Percentiles rank a stretch among this genome's conserved stretches.
phyloP scores from a whole-genome alignment of 2,329 filamentous ascomycete genomes.

The Aspergillus sp. region DNA sequence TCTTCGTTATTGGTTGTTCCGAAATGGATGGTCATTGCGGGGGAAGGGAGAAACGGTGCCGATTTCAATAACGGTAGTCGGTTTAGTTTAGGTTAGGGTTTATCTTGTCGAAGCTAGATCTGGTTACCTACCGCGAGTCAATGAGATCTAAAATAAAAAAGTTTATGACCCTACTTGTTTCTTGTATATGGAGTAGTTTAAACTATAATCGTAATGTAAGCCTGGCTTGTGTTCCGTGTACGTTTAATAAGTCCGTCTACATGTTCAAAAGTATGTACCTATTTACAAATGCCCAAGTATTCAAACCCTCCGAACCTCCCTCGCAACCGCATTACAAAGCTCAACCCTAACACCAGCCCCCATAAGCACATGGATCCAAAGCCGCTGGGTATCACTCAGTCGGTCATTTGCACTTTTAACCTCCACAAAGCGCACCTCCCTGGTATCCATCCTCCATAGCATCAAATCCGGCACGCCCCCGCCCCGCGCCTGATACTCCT shows the following conservation, averaged over 20 bases:
- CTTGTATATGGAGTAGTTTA: no score
- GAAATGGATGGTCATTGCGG: background rate
- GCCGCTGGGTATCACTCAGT: constrained; percentile 88
- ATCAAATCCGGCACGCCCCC: constrained; percentile 91
- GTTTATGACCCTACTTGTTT: background rate
- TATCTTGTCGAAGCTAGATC: background rate
- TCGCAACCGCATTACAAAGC: constrained; percentile 66
- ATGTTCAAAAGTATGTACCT: background rate
- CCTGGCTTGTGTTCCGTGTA: background rate
- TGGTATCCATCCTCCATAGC: constrained; percentile 67
- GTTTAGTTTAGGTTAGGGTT: background rate
- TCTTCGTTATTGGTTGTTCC: background rate
- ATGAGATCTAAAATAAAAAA: constrained; percentile 7
- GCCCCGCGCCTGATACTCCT: constrained; percentile 85
- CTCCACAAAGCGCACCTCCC: constrained; percentile 73
- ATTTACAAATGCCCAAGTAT: background rate
- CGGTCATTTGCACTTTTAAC: constrained; percentile 88
- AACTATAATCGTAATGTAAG: no score
- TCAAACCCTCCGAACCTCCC: constrained; percentile 44
- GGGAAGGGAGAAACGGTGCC: background rate
- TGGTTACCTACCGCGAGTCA: background rate
- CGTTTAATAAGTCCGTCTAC: background rate
- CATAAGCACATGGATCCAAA: constrained; percentile 94
- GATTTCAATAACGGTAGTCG: background rate
- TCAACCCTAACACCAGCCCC: constrained; percentile 84